Conservation (phyloP, 192 early-diverging fungal genomes). For the Geranomyces variabilis region DNA sequence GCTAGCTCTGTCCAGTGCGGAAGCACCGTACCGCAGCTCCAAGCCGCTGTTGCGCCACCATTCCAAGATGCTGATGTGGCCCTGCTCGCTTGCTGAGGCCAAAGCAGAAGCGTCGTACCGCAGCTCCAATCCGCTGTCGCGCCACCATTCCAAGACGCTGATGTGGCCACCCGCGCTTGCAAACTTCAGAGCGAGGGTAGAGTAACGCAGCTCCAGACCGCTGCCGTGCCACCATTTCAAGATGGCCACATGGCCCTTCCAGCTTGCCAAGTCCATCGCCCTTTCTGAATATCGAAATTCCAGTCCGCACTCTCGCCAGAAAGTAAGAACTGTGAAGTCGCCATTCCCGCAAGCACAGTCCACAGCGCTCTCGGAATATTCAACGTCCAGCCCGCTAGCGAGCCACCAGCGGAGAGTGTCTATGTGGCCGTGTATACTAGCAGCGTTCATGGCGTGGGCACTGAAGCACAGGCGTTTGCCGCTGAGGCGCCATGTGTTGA, state of each 20-base stretch:
- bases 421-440: background rate
- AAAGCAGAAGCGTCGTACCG: background rate
- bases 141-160: background rate
- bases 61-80: background rate
- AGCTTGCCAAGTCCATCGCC: background rate
- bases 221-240: background rate
- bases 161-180: background rate
- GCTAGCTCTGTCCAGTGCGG: background rate
- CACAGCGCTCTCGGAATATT: background rate
- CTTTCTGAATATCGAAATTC: background rate
- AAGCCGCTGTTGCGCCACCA: conserved; percentile 24
- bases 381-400: background rate
- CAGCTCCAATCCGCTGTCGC: background rate
- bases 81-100: background rate
- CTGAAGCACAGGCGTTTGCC: background rate
- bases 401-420: conserved; percentile 1
- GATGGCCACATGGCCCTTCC: background rate
- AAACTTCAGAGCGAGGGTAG: background rate
- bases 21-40: background rate
- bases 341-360: background rate
- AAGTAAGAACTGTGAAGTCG: background rate
- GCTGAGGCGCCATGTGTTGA: background rate
- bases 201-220: conserved; percentile 6
- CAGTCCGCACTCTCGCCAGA: conserved; percentile 14
- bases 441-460: background rate